Evolutionary conservation across 2,329 filamentous ascomycete species (phyloP), one percentile per base, ranked within the genome.

Genomic region (Parastagonospora nodorum): DNA sequence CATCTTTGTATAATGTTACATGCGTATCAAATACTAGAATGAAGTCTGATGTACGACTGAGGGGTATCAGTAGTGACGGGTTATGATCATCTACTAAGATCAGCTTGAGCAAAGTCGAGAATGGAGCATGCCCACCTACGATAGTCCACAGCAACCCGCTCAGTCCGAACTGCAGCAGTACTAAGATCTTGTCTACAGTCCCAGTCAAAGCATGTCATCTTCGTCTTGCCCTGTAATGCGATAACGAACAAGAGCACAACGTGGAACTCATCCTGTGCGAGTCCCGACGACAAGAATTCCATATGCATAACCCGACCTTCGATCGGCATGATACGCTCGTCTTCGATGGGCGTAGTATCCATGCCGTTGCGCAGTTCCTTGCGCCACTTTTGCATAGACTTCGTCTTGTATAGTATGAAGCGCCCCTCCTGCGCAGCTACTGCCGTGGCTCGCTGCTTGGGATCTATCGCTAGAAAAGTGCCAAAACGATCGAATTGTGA

Each of bases 261-360:
- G 46, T 86, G 79, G 8, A 84, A 80, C 53, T 92, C 86, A 45
- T 84, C 81, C 0, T 82, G 74, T 8, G 81, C 80, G 10, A 88
- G 88, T 54, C 82, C 80, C 7, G 92, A 89, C 51, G 88, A 85
- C 2, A 99, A 79, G 58, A 97, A 99, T 16, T 92, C 88, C 80
- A 97, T 87, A 61, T 90, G 89, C 62, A 93, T 80, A 48, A 97
- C 90, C n/a, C 90, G 92, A 7, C 86, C 67, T 41, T 70, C 82
- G 7, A 91, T 77, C 8, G 64, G 48, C 27, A 75, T 51, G 2
- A 66, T 61, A 33, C 74, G 64, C 73, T 84, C 81, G 54, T 79
- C 74, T 44, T 79, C 79, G 49, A 96, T 81, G 1, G 88, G 88
- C 8, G 61, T 78, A 72, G 50, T 89, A 71, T 55, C 75, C 65